Percentiles rank a stretch among this genome's conserved stretches.
Conservation (phyloP, 768 basidiomycete species). For the Mycena metata region DNA sequence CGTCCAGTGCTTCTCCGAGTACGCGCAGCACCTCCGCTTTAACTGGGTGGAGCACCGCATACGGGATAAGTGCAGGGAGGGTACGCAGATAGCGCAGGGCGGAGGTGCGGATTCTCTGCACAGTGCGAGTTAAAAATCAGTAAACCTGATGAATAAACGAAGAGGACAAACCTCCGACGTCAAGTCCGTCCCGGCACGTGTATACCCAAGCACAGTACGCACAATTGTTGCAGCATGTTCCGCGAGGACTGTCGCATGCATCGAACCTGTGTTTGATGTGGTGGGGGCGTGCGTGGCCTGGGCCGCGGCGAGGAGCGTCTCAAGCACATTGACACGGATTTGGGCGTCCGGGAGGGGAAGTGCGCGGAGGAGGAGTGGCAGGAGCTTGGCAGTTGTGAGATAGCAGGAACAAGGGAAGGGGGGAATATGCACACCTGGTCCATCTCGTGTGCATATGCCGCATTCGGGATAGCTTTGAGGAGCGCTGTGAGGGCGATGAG, state of each 20-base stretch:
- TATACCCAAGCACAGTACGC: conserved; percentile 76
- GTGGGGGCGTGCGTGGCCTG: conserved; percentile 44
- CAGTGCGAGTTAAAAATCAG: conserved; percentile 1
- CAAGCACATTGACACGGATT: conserved; percentile 85
- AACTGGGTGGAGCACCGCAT: conserved; percentile 85
- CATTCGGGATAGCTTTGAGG: conserved; percentile 83
- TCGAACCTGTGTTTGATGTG: too few relatives aligned
- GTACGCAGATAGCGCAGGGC: conserved; percentile 82
- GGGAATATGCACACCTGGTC: conserved; percentile 44
- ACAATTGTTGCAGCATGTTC: conserved; percentile 82
- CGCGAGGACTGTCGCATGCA: conserved; percentile 56
- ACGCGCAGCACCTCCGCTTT: conserved; percentile 81
- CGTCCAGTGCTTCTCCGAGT: conserved; percentile 84
- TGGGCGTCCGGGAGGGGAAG: conserved; percentile 81
- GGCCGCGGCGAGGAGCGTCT: conserved; percentile 81
- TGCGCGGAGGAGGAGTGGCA: conserved; percentile 89
- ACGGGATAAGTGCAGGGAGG: conserved; percentile 83
- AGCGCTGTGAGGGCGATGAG: conserved; percentile 88
- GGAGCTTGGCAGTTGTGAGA: conserved; percentile 68
- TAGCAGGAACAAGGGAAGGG: not conserved
- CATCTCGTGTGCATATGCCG: conserved; percentile 79
- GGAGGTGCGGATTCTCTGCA: conserved; percentile 79
- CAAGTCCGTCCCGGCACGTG: not conserved
- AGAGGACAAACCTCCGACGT: conserved; percentile 54
- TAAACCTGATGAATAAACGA: conserved; percentile 37